Evolutionary conservation across 805 yeast genomes (phyloP), one percentile per base, ranked within the genome.

Genomic region (Blastobotrys attinorum): DNA sequence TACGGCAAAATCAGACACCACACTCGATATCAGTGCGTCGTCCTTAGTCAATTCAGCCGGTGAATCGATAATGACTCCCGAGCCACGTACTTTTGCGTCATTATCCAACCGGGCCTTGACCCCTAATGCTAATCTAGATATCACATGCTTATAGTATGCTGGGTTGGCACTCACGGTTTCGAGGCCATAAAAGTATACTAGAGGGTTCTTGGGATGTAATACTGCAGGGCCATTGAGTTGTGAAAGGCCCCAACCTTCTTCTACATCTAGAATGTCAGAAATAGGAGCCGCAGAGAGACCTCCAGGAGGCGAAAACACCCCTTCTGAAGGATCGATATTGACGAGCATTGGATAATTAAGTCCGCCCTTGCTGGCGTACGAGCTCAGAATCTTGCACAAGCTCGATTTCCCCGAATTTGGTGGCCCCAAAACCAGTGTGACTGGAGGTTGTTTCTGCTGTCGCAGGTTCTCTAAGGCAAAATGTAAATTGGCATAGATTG

Each of bases 281-380:
- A 89, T 71, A 0, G 95, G 84, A 0, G 94, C 81, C 0, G 96
- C 96, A 0, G 88, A 72, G 3, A 92, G 48, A 3, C 87, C 76
- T 0, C 98, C 97, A 0, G 97, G 97, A 7, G 83, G 69, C 0
- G 84, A 65, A 51, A 80, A 79, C 1, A 79, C 80, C 3, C 88
- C 85, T 22, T 73, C 77, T 21, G 62, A 59, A 2, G 97, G 95
- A 57, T 89, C 84, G 44, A 89, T 61, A 55, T 88, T 89, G 13
- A 90, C 85, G 31, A 81, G 65, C 45, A 88, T 55, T 1, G 97
- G 97, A 42, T 74, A 66, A 53, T 63, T 59, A 8, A 8, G n/a
- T 46, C 77, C 81, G 72, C 76, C 71, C 57, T 85, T 85, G 42
- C 76, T 72, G 0, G 95, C 89, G 59, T 92, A 92, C 2, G 90